Conservation (phyloP, 148 eudicot species). For the Polygonum aviculare region DNA sequence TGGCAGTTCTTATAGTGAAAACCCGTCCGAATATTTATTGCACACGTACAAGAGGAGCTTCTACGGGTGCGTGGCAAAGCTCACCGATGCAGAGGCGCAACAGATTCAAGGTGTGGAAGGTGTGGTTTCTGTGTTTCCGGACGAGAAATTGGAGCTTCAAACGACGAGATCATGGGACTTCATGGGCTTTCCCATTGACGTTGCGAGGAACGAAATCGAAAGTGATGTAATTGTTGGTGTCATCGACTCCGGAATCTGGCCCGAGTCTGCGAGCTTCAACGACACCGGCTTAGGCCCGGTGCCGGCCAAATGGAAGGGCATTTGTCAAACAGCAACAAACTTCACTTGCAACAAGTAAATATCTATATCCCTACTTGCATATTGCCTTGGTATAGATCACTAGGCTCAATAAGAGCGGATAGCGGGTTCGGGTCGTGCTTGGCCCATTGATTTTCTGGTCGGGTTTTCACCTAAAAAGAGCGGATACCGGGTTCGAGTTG, state of each 20-base stretch:
- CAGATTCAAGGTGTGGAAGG: conserved; percentile 21
- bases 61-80: conserved; percentile 30
- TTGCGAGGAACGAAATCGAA: neutral
- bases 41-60: conserved; percentile 28
- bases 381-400: no score
- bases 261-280: conserved; percentile 37
- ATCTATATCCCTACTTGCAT: neutral
- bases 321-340: conserved; percentile 21
- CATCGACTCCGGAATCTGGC: conserved; percentile 43
- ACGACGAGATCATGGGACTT: conserved; percentile 72
- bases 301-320: conserved; percentile 52
- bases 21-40: neutral
- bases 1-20: neutral
- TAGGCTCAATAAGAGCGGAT: no score
- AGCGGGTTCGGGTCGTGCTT: no score
- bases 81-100: conserved; percentile 24
- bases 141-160: conserved; percentile 30
- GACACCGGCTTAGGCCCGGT: conserved; percentile 39
- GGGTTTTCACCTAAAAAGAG: no score
- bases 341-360: conserved; percentile 56
- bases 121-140: conserved; percentile 42
- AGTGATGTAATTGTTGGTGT: conserved; percentile 39
- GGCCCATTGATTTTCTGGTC: no score
- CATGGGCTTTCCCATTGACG: conserved; percentile 27
- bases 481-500: neutral